Conservation (phyloP, 1,139 yeast species). For the Sugiyamaella novakii region DNA sequence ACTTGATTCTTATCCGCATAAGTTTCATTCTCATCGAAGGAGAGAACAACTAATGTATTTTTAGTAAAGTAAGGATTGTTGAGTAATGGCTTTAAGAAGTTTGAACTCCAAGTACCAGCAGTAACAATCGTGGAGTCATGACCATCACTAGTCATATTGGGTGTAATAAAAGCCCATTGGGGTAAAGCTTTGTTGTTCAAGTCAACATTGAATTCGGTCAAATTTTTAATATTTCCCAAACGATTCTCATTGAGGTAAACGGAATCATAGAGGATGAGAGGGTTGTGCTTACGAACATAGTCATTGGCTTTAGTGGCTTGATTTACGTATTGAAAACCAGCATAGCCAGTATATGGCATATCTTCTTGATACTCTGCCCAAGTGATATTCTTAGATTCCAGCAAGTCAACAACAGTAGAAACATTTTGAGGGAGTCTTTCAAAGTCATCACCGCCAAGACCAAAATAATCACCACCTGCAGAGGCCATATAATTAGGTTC, state of each 20-base stretch:
- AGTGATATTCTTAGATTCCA: conserved; percentile 48
- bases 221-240: conserved; percentile 49
- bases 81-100: conserved; percentile 48
- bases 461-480: conserved; percentile 53
- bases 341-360: conserved; percentile 52
- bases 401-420: conserved; percentile 50
- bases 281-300: conserved; percentile 55
- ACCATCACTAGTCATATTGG: conserved; percentile 55
- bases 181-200: conserved; percentile 46
- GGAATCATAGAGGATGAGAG: conserved; percentile 47
- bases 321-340: conserved; percentile 50
- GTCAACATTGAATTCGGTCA: conserved; percentile 48
- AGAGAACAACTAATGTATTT: conserved; percentile 47
- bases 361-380: conserved; percentile 57
- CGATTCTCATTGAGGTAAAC: conserved; percentile 42
- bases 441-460: conserved; percentile 49
- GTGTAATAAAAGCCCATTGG: conserved; percentile 54
- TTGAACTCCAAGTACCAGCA: conserved; percentile 50
- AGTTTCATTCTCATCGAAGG: conserved; percentile 53
- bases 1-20: conserved; percentile 48
- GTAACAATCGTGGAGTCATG: conserved; percentile 50
- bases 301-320: conserved; percentile 48
- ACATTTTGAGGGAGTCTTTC: conserved; percentile 48
- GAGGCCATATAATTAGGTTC: conserved; percentile 55
- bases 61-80: conserved; percentile 49